phyloP scores from a whole-genome alignment of 2,329 filamentous ascomycete genomes.

The Hymenoscyphus repandus region DNA sequence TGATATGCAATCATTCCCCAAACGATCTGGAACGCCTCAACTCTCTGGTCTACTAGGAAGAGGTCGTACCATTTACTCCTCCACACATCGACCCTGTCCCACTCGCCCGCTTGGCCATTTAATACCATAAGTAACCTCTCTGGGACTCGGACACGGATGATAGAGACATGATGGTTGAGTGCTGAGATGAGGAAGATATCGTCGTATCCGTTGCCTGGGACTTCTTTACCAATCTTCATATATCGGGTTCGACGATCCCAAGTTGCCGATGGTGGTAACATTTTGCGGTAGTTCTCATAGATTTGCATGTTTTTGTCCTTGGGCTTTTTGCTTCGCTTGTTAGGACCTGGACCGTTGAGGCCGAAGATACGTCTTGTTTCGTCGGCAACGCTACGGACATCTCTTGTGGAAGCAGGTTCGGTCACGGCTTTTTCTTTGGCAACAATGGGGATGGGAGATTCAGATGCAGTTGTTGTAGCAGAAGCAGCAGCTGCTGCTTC shows the following conservation, averaged over 20 bases:
- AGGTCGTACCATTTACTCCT: slow-evolving; percentile 59
- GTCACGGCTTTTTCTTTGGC: neutral
- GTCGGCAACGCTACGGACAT: slow-evolving; percentile 3
- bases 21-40: slow-evolving; percentile 50
- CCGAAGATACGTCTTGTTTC: slow-evolving; percentile 18
- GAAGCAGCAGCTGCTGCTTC: slow-evolving; percentile 2
- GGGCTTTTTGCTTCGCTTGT: slow-evolving; percentile 16
- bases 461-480: neutral
- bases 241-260: slow-evolving; percentile 60
- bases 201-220: slow-evolving; percentile 43
- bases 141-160: slow-evolving; percentile 56
- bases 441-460: neutral
- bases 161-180: slow-evolving; percentile 56
- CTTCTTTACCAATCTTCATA: slow-evolving; percentile 47
- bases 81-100: slow-evolving; percentile 44
- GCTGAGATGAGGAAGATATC: slow-evolving; percentile 58
- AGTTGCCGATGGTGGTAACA: slow-evolving; percentile 49
- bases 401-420: too few species aligned
- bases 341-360: slow-evolving; percentile 14
- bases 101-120: slow-evolving; percentile 41
- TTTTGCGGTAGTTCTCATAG: slow-evolving; percentile 60
- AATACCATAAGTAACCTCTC: slow-evolving; percentile 46
- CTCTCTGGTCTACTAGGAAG: slow-evolving; percentile 47
- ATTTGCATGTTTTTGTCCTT: slow-evolving; percentile 42
- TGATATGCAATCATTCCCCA: slow-evolving; percentile 58